Percentiles rank a stretch among this genome's conserved stretches.
phyloP scores from a whole-genome alignment of 1,284 basidiomycete species.

The Ustilago crameri region DNA sequence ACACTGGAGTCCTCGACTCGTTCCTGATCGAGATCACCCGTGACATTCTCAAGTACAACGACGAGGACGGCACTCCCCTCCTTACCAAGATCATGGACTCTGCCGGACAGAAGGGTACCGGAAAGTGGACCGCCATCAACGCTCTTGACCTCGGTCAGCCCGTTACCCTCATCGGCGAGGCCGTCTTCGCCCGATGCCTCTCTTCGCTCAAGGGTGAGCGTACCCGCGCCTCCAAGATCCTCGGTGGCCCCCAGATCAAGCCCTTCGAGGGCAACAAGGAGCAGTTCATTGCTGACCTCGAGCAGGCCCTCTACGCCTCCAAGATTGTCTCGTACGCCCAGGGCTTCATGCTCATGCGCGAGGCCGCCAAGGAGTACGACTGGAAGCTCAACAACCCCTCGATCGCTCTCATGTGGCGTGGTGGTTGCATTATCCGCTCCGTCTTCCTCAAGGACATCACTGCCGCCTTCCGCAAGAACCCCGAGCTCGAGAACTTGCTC shows the following conservation, averaged over 20 bases:
- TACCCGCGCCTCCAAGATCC: slow-evolving; percentile 87
- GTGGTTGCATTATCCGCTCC: slow-evolving; percentile 92
- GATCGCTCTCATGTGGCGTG: slow-evolving; percentile 99
- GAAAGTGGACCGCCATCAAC: slow-evolving; percentile 99
- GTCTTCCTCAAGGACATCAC: slow-evolving; percentile 72
- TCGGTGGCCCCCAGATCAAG: slow-evolving; percentile 88
- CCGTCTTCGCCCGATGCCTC: slow-evolving; percentile 97
- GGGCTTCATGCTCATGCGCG: slow-evolving; percentile 99
- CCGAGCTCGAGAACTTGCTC: slow-evolving; percentile 88
- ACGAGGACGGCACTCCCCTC: slow-evolving; percentile 90
- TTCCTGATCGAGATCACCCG: slow-evolving; percentile 92
- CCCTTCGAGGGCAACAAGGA: slow-evolving; percentile 97
- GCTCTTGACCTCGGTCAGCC: slow-evolving; percentile 88
- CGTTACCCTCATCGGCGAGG: slow-evolving; percentile 99
- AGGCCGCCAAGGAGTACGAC: slow-evolving; percentile 92
- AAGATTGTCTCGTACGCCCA: slow-evolving; percentile 91
- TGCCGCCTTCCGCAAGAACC: slow-evolving; percentile 87
- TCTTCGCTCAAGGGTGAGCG: slow-evolving; percentile 99
- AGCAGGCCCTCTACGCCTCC: slow-evolving; percentile 98
- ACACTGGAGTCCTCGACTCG: slow-evolving; percentile 98
- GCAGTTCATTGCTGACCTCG: slow-evolving; percentile 98
- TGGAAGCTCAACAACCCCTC: slow-evolving; percentile 80
- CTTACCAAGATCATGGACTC: slow-evolving; percentile 85
- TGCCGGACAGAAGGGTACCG: slow-evolving; percentile 99
- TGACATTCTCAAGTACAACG: slow-evolving; percentile 74